Evolutionary conservation across 83 land plant genomes (phyloP), one percentile per base, ranked within the genome.

Genomic region (Isoetes engelmannii): DNA sequence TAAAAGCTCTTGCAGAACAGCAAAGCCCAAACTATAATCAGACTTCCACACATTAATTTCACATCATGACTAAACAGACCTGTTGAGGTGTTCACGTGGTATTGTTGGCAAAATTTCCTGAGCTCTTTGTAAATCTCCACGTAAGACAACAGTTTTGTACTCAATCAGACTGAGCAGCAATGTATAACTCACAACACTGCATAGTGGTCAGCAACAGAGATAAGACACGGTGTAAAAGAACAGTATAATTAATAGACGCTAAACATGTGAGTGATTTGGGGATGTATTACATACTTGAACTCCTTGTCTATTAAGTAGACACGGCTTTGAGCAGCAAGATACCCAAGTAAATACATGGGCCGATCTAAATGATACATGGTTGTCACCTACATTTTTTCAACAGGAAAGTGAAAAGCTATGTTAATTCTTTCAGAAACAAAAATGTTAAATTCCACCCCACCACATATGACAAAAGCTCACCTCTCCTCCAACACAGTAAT

Each of bases 401-500:
- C 15, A 21, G n/a, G 61, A 42, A 12, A 0, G 17, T 15, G 13
- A 51, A 28, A 28, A 28, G 0, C 0, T 28, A 28, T 28, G 37
- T 28, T 28, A 28, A 28, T 28, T 28, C 37, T 2, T 28, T 2
- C 37, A 28, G 37, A 28, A 28, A 0, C 37, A 28, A 28, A 28
- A 28, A 28, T 28, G 37, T 28, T 28, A 28, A n/a, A n/a, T n/a
- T n/a, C 37, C 37, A 28, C 37, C 37, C 37, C 37, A 28, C 37
- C 2, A 28, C 37, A 28, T 28, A 2, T 28, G 37, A 28, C 37
- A 28, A 28, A 2, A 28, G 37, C 12, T 45, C 80, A 94, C 98
- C 96, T 94, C 98, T 46, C 98, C 98, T 69, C 98, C 98, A 80
- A 94, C 98, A 75, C 96, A 94, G 70, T 94, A 94, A 72, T 90